A percentile compares a stretch with the other conserved stretches of the same genome.
Evolutionary conservation across 768 basidiomycete species (phyloP).

Genomic region (Tulasnella sp.): DNA sequence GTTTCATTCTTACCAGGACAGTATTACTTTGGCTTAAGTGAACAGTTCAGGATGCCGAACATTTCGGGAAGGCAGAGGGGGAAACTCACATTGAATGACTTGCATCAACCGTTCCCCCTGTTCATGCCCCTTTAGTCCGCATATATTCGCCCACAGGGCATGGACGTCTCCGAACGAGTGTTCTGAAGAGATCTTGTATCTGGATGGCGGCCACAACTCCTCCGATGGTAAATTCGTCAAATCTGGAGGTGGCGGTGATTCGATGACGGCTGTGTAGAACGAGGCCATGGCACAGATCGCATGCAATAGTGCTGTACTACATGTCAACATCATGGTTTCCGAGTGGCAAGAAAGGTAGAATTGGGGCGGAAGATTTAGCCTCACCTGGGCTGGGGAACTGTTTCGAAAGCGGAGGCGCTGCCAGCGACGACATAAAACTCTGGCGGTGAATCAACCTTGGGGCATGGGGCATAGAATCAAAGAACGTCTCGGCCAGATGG

Average conservation of each 20-base stretch:
- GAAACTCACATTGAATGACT: slow-evolving; percentile 60
- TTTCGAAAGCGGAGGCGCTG: slow-evolving; percentile 54
- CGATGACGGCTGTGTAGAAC: slow-evolving; percentile 59
- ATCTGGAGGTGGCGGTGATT: slow-evolving; percentile 43
- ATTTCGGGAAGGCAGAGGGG: no score
- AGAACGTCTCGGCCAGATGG: slow-evolving; percentile 74
- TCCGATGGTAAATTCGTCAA: slow-evolving; percentile 31
- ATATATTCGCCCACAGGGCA: slow-evolving; percentile 43
- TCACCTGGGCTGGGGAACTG: slow-evolving; percentile 45
- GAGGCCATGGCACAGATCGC: slow-evolving; percentile 80
- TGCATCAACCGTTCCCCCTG: slow-evolving; percentile 48
- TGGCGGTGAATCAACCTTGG: slow-evolving; percentile 56
- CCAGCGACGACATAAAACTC: slow-evolving; percentile 53
- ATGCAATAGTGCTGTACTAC: slow-evolving; percentile 68
- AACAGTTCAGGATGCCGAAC: no score
- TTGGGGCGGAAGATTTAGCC: neutral
- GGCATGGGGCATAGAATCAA: slow-evolving; percentile 65
- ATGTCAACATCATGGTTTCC: no score
- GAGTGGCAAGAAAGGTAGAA: no score
- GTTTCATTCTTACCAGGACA: slow-evolving; percentile 62
- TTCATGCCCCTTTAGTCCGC: slow-evolving; percentile 38
- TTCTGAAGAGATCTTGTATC: neutral
- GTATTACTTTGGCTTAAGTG: slow-evolving; percentile 44
- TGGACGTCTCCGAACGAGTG: slow-evolving; percentile 52
- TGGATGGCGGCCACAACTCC: neutral